Percentiles rank a stretch among this genome's conserved stretches.
Conservation (phyloP, 2,329 filamentous ascomycete species). For the Aspergillus piperis region DNA sequence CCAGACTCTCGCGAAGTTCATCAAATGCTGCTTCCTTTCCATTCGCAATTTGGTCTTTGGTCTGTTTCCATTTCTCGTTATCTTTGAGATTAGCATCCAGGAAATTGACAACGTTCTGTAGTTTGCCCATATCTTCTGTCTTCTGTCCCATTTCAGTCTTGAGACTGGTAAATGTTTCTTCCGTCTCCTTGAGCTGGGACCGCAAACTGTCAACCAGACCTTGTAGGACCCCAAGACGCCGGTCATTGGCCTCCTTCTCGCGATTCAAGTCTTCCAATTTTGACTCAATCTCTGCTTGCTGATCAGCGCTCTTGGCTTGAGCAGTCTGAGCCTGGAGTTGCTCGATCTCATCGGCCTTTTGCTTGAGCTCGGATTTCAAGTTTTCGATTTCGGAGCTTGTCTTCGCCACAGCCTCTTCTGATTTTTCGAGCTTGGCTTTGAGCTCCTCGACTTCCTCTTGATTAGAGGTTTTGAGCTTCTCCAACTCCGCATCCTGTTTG, state of each 20-base stretch:
- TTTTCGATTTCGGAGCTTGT: slow-evolving; percentile 34
- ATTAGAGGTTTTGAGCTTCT: slow-evolving; percentile 44
- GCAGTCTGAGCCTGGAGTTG: slow-evolving; percentile 33
- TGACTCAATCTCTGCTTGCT: slow-evolving; percentile 28
- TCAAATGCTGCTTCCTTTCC: slow-evolving; percentile 39
- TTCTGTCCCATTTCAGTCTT: slow-evolving; percentile 46
- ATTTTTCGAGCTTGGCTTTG: slow-evolving; percentile 35
- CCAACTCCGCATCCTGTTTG: slow-evolving; percentile 50
- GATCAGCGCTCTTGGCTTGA: slow-evolving; percentile 22
- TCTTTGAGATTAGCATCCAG: slow-evolving; percentile 42
- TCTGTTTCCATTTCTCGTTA: slow-evolving; percentile 37
- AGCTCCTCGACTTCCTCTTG: slow-evolving; percentile 47
- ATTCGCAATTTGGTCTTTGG: slow-evolving; percentile 35
- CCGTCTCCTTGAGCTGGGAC: slow-evolving; percentile 56
- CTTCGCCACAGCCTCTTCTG: slow-evolving; percentile 35
- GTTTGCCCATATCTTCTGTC: slow-evolving; percentile 34
- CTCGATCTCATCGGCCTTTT: slow-evolving; percentile 44
- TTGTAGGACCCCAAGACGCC: slow-evolving; percentile 56
- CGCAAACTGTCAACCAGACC: slow-evolving; percentile 58
- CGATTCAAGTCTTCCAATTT: slow-evolving; percentile 40
- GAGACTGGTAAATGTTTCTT: slow-evolving; percentile 50
- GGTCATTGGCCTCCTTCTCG: slow-evolving; percentile 48
- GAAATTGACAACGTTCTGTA: slow-evolving; percentile 42
- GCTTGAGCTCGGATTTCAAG: slow-evolving; percentile 41
- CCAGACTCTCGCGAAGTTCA: slow-evolving; percentile 35